phyloP scores from a whole-genome alignment of 2,329 filamentous ascomycete species.

The Tolypocladium ophioglossoides region DNA sequence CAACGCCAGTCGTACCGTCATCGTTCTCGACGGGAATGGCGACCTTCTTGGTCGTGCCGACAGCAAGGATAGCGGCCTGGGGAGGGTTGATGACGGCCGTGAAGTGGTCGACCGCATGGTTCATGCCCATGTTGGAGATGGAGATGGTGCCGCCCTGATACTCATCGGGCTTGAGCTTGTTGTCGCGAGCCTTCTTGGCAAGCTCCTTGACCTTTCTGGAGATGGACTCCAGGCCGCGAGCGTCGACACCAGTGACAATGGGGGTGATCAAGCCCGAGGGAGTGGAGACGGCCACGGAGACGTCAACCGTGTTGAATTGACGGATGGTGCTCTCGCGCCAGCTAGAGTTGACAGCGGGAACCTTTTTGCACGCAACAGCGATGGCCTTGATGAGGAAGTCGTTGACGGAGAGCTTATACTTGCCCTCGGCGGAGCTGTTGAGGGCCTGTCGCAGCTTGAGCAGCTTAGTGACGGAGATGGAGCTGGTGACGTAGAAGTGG shows the following conservation, averaged over 20 bases:
- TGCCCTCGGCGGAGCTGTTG: constrained; percentile 78
- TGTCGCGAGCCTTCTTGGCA: constrained; percentile 88
- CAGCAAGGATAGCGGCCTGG: constrained; percentile 88
- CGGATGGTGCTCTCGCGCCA: constrained; percentile 89
- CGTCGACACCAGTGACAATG: constrained; percentile 84
- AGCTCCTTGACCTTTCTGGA: constrained; percentile 89
- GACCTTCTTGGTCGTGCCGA: constrained; percentile 93
- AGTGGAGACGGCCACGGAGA: constrained; percentile 91
- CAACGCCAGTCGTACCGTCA: constrained; percentile 62
- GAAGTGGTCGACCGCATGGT: constrained; percentile 89
- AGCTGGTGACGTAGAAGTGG: constrained; percentile 93
- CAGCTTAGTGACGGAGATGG: constrained; percentile 87
- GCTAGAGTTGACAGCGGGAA: constrained; percentile 89
- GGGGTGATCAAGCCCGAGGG: constrained; percentile 93
- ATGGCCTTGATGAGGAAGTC: constrained; percentile 99
- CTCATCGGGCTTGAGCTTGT: constrained; percentile 98
- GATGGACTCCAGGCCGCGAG: constrained; percentile 79
- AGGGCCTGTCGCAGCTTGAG: constrained; percentile 91
- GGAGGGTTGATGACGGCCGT: constrained; percentile 99
- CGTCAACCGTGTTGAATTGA: constrained; percentile 85
- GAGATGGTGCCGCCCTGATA: constrained; percentile 99
- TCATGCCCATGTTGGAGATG: constrained; percentile 99
- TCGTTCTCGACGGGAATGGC: constrained; percentile 77
- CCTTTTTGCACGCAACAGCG: constrained; percentile 79
- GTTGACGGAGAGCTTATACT: constrained; percentile 99